Conservation (phyloP, 2,329 filamentous ascomycete species). For the Hypoxylon sp. region DNA sequence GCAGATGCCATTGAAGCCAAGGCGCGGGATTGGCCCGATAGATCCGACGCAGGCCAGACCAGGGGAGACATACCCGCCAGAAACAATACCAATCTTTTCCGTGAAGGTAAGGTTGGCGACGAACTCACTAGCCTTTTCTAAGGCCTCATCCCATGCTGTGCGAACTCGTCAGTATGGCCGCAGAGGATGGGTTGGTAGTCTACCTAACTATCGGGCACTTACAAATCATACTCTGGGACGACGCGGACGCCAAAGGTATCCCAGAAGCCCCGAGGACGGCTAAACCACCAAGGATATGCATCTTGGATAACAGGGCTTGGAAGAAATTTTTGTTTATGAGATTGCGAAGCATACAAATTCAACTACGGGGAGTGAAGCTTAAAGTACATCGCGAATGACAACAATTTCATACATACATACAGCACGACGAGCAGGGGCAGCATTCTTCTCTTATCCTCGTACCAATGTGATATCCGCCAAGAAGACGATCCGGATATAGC, state of each 20-base stretch:
- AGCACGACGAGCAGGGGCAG: too few species aligned
- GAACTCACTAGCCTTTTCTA: slow-evolving; percentile 1
- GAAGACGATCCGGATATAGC: too few species aligned
- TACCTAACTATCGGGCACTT: not conserved
- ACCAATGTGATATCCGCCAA: too few species aligned
- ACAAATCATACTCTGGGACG: not conserved
- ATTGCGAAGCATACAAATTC: too few species aligned
- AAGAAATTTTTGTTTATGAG: too few species aligned
- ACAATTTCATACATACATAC: too few species aligned
- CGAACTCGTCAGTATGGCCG: not conserved
- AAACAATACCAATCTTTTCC: slow-evolving; percentile 4
- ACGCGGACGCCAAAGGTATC: not conserved
- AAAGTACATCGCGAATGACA: too few species aligned
- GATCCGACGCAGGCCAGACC: slow-evolving; percentile 40
- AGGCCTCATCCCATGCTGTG: not conserved
- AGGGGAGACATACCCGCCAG: not conserved
- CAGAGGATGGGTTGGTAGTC: not conserved
- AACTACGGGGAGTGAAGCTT: too few species aligned
- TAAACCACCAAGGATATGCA: too few species aligned
- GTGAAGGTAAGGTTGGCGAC: not conserved
- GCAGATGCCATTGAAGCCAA: slow-evolving; percentile 79
- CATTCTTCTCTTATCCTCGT: too few species aligned
- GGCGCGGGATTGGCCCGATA: slow-evolving; percentile 67
- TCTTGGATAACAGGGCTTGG: too few species aligned
- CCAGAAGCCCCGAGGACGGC: too few species aligned